Evolutionary conservation across 2,329 filamentous ascomycete species (phyloP).

Genomic region (Bipolaris oryzae): DNA sequence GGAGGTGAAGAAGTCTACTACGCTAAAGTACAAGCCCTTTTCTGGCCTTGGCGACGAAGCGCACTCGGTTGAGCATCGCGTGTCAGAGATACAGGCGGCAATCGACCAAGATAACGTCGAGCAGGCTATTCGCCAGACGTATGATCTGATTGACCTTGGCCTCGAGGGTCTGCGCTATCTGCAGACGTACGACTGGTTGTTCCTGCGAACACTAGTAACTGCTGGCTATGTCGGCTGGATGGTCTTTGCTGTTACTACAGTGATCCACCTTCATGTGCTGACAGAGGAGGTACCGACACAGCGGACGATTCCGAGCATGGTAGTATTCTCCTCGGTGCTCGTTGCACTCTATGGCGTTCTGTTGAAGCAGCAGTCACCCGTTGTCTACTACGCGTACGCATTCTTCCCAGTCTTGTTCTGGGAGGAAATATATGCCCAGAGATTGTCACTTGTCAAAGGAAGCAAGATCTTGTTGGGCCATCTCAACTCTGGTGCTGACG

Average conservation of each 20-base stretch:
- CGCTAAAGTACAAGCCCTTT: conserved; percentile 80
- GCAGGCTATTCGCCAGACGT: conserved; percentile 78
- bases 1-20: conserved; percentile 74
- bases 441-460: conserved; percentile 71
- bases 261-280: conserved; percentile 86
- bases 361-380: conserved; percentile 76
- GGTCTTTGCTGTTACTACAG: conserved; percentile 84
- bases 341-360: conserved; percentile 79
- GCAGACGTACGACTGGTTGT: conserved; percentile 98
- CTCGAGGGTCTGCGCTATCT: conserved; percentile 88
- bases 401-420: conserved; percentile 94
- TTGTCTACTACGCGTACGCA: conserved; percentile 87
- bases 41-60: conserved; percentile 68
- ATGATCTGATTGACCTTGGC: conserved; percentile 75
- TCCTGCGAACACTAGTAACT: conserved; percentile 86
- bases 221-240: conserved; percentile 95
- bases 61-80: conserved; percentile 68
- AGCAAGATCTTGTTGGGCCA: conserved; percentile 71
- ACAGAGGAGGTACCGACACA: conserved; percentile 69
- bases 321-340: conserved; percentile 78
- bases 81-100: conserved; percentile 69
- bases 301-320: conserved; percentile 63
- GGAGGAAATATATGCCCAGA: conserved; percentile 88
- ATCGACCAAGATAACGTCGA: conserved; percentile 72
- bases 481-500: conserved; percentile 64